These are phyloP conservation scores for Candida xiaguanensis DNA, from an alignment of 805 yeast species.

Conservation along the genomic window DNA sequence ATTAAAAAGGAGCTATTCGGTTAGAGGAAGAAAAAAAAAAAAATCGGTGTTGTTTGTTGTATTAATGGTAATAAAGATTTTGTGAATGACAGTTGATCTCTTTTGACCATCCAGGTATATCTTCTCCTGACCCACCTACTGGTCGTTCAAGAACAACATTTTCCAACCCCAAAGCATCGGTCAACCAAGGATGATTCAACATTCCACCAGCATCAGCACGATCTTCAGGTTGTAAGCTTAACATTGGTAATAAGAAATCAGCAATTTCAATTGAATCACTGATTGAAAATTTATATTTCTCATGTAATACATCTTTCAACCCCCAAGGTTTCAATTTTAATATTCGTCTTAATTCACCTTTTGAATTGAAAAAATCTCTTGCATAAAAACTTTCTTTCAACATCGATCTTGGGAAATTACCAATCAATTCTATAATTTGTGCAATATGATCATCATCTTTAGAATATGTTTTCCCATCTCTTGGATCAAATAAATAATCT, in stretches of 20 bases:
- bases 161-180: slow-evolving; percentile 75
- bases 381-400: slow-evolving; percentile 60
- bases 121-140: slow-evolving; percentile 77
- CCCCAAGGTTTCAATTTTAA: slow-evolving; percentile 88
- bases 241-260: slow-evolving; percentile 81
- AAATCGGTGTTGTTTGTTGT: background rate
- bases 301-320: slow-evolving; percentile 70
- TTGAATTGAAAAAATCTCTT: slow-evolving; percentile 58
- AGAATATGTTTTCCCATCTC: slow-evolving; percentile 66
- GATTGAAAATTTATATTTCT: slow-evolving; percentile 74
- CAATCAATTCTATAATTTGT: slow-evolving; percentile 82
- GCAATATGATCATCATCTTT: slow-evolving; percentile 97
- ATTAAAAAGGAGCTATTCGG: background rate
- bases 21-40: background rate
- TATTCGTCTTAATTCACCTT: slow-evolving; percentile 74
- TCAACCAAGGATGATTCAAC: slow-evolving; percentile 82
- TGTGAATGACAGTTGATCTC: slow-evolving; percentile 40
- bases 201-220: slow-evolving; percentile 97
- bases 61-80: slow-evolving; percentile 2
- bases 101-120: slow-evolving; percentile 85
- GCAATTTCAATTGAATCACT: slow-evolving; percentile 69
- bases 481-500: slow-evolving; percentile 91
- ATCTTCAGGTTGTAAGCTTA: slow-evolving; percentile 67
- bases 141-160: slow-evolving; percentile 68
- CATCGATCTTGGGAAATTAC: slow-evolving; percentile 59